phyloP scores from a whole-genome alignment of 2,329 filamentous ascomycete genomes.

The Hypoxylon sp. region DNA sequence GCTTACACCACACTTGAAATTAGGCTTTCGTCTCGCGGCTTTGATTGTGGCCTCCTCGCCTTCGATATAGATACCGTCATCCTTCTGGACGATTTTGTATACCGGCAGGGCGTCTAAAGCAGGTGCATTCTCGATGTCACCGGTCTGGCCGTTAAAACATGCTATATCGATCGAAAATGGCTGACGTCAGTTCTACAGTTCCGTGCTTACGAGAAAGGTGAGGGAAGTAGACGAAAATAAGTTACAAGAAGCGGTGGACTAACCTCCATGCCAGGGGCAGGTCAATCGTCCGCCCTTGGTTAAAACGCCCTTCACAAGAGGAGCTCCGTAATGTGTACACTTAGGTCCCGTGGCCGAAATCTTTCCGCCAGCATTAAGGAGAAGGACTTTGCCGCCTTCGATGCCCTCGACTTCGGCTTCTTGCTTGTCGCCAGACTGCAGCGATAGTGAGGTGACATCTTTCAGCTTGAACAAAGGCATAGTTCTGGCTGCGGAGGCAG shows the following conservation, averaged over 20 bases:
- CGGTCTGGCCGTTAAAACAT: slow-evolving; percentile 90
- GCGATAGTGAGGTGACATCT: slow-evolving; percentile 78
- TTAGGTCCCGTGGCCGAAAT: slow-evolving; percentile 85
- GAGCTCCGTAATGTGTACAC: slow-evolving; percentile 94
- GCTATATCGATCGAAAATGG: slow-evolving; percentile 65
- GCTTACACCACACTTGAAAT: slow-evolving; percentile 76
- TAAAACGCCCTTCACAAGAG: slow-evolving; percentile 87
- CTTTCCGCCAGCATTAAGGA: slow-evolving; percentile 83
- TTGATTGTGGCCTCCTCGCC: slow-evolving; percentile 86
- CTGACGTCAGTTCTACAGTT: slow-evolving; percentile 19
- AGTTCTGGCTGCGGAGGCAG: slow-evolving; percentile 50
- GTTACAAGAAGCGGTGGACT: slow-evolving; percentile 47
- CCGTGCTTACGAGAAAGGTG: background rate
- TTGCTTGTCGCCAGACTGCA: slow-evolving; percentile 86
- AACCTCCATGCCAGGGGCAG: slow-evolving; percentile 97
- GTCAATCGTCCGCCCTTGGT: slow-evolving; percentile 86
- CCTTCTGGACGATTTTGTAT: slow-evolving; percentile 85
- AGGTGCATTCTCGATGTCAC: slow-evolving; percentile 95
- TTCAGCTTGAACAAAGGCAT: slow-evolving; percentile 81
- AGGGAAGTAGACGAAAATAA: background rate
- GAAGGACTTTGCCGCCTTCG: slow-evolving; percentile 85
- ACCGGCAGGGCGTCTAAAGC: slow-evolving; percentile 87
- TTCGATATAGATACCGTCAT: slow-evolving; percentile 87
- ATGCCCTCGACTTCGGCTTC: slow-evolving; percentile 94
- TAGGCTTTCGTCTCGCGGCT: slow-evolving; percentile 78